A percentile compares a stretch with the other conserved stretches of the same genome.
phyloP scores from a whole-genome alignment of 2,329 filamentous ascomycete genomes.

The Fusarium azukiicola region DNA sequence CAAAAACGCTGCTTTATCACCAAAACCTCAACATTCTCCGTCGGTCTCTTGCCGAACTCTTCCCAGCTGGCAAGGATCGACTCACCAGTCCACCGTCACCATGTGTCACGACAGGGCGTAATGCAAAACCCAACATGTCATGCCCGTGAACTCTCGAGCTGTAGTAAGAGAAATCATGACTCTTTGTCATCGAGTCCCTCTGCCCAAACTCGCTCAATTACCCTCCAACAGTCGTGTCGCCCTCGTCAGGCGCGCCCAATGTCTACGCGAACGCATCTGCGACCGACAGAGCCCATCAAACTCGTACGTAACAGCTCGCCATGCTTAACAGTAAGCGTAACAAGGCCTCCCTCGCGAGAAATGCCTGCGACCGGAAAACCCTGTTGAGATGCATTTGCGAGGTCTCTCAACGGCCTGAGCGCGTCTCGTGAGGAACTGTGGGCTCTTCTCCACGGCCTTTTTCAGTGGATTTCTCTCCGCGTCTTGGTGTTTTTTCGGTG shows the following conservation, averaged over 20 bases:
- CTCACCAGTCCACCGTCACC: not conserved
- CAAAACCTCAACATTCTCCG: no score
- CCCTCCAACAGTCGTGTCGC: not conserved
- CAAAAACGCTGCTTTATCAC: not conserved
- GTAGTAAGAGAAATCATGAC: not conserved
- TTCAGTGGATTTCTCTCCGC: constrained; percentile 11
- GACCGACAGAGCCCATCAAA: not conserved
- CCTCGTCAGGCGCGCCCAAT: not conserved
- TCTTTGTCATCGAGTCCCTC: not conserved
- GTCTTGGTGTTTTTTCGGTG: constrained; percentile 8
- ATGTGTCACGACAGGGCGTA: constrained; percentile 12
- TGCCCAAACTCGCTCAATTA: not conserved
- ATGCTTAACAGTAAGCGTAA: constrained; percentile 11
- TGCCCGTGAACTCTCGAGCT: constrained; percentile 1
- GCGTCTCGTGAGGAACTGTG: not conserved
- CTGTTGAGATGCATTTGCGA: not conserved
- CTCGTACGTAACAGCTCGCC: not conserved
- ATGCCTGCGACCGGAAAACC: not conserved
- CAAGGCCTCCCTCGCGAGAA: constrained; percentile 5
- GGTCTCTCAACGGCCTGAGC: constrained; percentile 6
- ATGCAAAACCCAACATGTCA: constrained; percentile 4
- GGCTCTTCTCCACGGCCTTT: not conserved
- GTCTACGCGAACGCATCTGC: not conserved
- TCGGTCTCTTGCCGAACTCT: not conserved
- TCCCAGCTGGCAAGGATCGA: not conserved